Evolutionary conservation across 148 eudicot species (phyloP), one percentile per base, ranked within the genome.

Genomic region (Pouteria glomerata): DNA sequence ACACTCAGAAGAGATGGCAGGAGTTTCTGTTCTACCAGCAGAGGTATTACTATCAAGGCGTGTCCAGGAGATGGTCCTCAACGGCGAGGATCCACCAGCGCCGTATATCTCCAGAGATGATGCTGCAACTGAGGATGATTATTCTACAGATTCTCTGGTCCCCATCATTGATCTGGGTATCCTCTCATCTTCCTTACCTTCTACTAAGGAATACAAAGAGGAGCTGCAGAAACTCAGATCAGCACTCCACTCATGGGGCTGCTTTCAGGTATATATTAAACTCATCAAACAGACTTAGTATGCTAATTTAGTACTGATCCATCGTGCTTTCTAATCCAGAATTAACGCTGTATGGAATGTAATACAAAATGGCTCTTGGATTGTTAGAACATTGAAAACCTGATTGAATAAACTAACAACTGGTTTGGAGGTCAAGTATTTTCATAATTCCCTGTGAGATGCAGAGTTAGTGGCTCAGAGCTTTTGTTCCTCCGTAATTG

Each of bases 231-330:
- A 79, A 71, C 81, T 82, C 18, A 77, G 71, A 47, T 66, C 67
- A 21, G 86, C 86, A 26, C 76, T 79, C 52, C 71, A 73, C 29
- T 70, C 81, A 8, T 82, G 86, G 86, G 86, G 86, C 34, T 82
- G 86, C 75, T 82, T 82, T 74, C 83, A 79, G 86, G 86, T 82
- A 18, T 34, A 8, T 1, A 18, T 26, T 21, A 58, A 10, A 14
- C 13, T 58, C 35, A 58, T 16, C 44, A 39, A 39, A 39, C n/a
- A n/a, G n/a, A n/a, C n/a, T n/a, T n/a, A n/a, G n/a, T n/a, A n/a
- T n/a, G n/a, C n/a, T n/a, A n/a, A n/a, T n/a, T n/a, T n/a, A n/a
- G n/a, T n/a, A n/a, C n/a, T n/a, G n/a, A n/a, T n/a, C n/a, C n/a
- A n/a, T n/a, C n/a, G n/a, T n/a, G n/a, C n/a, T n/a, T n/a, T n/a